phyloP scores from a whole-genome alignment of 208 protist genomes.

The Crithidia brevicula region DNA sequence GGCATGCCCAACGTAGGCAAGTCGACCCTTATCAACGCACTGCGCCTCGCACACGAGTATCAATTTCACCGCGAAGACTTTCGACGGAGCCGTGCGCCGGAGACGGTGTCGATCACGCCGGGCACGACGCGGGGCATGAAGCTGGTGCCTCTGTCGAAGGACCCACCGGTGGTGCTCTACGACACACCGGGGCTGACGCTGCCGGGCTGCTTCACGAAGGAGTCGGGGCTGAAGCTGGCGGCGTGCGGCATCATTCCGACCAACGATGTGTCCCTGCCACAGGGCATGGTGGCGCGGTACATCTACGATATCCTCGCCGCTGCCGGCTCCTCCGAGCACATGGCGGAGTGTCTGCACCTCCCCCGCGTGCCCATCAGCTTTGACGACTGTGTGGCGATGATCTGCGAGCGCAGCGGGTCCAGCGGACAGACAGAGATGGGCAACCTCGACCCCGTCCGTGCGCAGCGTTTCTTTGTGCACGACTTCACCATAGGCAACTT shows the following conservation, averaged over 20 bases:
- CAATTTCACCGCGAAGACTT: constrained; percentile 91
- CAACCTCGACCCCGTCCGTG: constrained; percentile 70
- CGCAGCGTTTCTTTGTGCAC: constrained; percentile 83
- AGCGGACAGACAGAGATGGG: constrained; percentile 86
- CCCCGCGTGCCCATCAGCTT: constrained; percentile 86
- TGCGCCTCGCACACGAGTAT: constrained; percentile 91
- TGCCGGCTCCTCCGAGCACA: constrained; percentile 68
- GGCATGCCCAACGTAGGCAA: constrained; percentile 97
- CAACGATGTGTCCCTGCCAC: constrained; percentile 80
- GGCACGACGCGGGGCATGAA: constrained; percentile 81
- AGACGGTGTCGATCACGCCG: constrained; percentile 81
- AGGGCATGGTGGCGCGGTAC: constrained; percentile 73
- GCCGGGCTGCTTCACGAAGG: constrained; percentile 83
- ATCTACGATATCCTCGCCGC: constrained; percentile 83
- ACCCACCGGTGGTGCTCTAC: constrained; percentile 87
- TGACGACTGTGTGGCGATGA: constrained; percentile 90
- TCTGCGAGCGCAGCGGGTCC: constrained; percentile 85
- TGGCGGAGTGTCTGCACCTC: constrained; percentile 87
- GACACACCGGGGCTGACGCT: constrained; percentile 90
- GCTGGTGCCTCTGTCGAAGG: constrained; percentile 80
- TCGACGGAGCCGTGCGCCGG: constrained; percentile 69
- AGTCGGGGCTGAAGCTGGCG: constrained; percentile 86
- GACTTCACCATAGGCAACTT: constrained; percentile 87
- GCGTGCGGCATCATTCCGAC: constrained; percentile 86
- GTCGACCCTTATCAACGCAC: constrained; percentile 94